Conservation (phyloP, 2,329 filamentous ascomycete genomes). For the Cladosporium sp. region DNA sequence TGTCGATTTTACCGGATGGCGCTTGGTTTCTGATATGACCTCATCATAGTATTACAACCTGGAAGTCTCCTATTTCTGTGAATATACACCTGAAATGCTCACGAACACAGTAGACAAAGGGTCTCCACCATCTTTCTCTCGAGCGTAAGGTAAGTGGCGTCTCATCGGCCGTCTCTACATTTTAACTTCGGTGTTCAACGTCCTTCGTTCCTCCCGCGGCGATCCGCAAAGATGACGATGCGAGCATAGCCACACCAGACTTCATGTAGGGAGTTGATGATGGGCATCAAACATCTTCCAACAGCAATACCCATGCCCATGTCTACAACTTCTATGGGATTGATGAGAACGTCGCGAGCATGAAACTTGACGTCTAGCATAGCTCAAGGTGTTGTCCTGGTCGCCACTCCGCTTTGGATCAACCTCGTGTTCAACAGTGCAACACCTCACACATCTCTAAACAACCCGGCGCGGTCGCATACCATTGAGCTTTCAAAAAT, state of each 20-base stretch:
- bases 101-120: too few species aligned
- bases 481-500: background rate
- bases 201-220: background rate
- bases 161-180: background rate
- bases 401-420: background rate
- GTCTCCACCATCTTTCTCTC: too few species aligned
- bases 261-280: background rate
- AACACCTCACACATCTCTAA: background rate
- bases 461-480: too few species aligned
- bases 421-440: background rate
- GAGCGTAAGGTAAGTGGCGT: background rate
- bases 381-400: background rate
- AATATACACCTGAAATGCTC: background rate
- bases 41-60: background rate
- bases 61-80: background rate
- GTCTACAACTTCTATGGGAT: background rate
- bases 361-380: background rate
- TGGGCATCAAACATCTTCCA: background rate
- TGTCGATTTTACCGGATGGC: background rate
- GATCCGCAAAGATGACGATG: constrained; percentile 5
- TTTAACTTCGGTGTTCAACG: background rate
- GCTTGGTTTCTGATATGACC: background rate
- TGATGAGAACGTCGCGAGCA: background rate
- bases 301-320: background rate
- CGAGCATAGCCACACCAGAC: background rate